Percentiles rank a stretch among this genome's conserved stretches.
Evolutionary conservation across 306 rosid species (phyloP).

Genomic region (barrel medic (Medicago truncatula)): DNA sequence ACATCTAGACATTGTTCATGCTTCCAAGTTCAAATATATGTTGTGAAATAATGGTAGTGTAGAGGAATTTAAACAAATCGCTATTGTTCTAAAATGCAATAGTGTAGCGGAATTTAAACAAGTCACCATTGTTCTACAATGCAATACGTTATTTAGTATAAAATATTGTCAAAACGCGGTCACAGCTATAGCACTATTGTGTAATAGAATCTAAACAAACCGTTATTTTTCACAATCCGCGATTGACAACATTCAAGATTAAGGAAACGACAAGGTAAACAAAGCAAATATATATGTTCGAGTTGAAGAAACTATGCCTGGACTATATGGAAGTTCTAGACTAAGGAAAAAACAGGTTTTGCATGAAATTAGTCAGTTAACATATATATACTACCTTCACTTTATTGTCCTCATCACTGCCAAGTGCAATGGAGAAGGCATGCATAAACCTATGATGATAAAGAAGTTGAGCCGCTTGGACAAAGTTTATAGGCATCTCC

Average conservation of each 20-base stretch:
- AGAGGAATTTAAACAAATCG: neutral
- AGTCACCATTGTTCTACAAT: neutral
- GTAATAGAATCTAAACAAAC: neutral
- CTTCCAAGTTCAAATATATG: neutral
- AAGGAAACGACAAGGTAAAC: neutral
- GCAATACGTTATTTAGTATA: neutral
- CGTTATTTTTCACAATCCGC: neutral
- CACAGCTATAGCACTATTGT: neutral
- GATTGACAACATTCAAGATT: neutral
- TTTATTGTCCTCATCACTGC: constrained; percentile 34
- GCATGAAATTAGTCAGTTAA: neutral
- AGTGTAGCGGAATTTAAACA: too few relatives aligned
- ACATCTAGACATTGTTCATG: neutral
- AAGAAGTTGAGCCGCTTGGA: constrained; percentile 44
- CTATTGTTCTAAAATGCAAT: neutral
- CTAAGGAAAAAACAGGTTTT: neutral
- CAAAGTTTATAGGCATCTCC: constrained; percentile 47
- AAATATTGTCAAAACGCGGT: neutral
- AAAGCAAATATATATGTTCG: neutral
- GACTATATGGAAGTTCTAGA: neutral
- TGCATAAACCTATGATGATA: constrained; percentile 48
- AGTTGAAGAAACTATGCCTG: neutral
- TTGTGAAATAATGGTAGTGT: too few relatives aligned
- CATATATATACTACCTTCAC: constrained; percentile 51
- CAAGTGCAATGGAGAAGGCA: constrained; percentile 49